A percentile compares a stretch with the other conserved stretches of the same genome.
Evolutionary conservation across 2,329 filamentous ascomycete species (phyloP).

Genomic region (Cadophora malorum): DNA sequence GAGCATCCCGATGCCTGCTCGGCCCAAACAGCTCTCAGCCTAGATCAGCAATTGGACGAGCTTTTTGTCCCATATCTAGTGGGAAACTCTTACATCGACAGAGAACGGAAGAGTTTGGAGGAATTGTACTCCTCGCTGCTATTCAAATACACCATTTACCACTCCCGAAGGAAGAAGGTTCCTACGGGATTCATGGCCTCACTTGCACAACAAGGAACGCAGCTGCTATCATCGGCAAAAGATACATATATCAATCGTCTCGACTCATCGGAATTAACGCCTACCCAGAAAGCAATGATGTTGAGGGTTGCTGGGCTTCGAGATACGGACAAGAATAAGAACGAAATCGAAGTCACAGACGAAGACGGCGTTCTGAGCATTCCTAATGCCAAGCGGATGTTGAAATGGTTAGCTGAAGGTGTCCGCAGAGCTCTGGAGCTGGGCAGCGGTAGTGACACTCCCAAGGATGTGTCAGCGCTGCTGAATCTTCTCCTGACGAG

Average conservation of each 20-base stretch:
- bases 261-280: constrained; percentile 85
- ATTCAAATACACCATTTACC: constrained; percentile 97
- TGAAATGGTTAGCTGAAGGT: constrained; percentile 95
- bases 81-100: constrained; percentile 73
- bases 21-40: constrained; percentile 78
- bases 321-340: constrained; percentile 77
- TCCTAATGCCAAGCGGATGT: constrained; percentile 93
- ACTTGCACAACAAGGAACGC: constrained; percentile 86
- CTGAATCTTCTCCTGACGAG: constrained; percentile 83
- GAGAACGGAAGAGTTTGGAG: constrained; percentile 73
- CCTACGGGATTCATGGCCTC: constrained; percentile 93
- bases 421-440: constrained; percentile 91
- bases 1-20: constrained; percentile 94
- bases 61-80: constrained; percentile 75
- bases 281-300: constrained; percentile 89
- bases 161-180: constrained; percentile 84
- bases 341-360: constrained; percentile 89
- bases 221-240: constrained; percentile 84
- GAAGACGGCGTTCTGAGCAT: constrained; percentile 85
- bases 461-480: constrained; percentile 89
- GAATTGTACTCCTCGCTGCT: constrained; percentile 88
- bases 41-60: constrained; percentile 78
- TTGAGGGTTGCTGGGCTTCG: constrained; percentile 84
- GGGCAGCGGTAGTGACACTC: constrained; percentile 85
- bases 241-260: constrained; percentile 90